A percentile compares a stretch with the other conserved stretches of the same genome.
phyloP scores from a whole-genome alignment of 257 asterid species.

The Paraleonurus japonicus region DNA sequence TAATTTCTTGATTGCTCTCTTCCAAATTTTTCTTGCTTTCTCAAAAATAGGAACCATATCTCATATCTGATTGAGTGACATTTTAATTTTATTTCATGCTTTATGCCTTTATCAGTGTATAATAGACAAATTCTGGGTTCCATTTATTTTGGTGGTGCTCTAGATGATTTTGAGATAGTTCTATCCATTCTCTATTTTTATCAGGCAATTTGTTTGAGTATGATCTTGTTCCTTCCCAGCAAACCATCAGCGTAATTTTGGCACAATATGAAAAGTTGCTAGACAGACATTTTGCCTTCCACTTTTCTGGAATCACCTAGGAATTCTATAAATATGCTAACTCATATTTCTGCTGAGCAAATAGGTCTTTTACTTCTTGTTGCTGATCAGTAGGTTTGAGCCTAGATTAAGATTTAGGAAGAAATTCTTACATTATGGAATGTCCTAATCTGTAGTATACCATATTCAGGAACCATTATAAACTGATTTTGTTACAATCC shows the following conservation, averaged over 20 bases:
- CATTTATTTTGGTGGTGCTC: neutral
- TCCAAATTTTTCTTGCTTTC: conserved; percentile 5
- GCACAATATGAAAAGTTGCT: conserved; percentile 4
- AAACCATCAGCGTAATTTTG: conserved; percentile 6
- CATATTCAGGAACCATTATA: neutral
- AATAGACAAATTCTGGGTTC: neutral
- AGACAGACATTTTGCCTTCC: conserved; percentile 1
- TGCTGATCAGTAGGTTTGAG: neutral
- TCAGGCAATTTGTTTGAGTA: neutral
- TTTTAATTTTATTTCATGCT: conserved; percentile 2
- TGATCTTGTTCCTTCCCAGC: conserved; percentile 12
- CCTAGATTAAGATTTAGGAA: conserved; percentile 12
- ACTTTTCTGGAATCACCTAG: neutral
- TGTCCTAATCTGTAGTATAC: conserved; percentile 12
- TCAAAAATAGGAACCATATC: neutral
- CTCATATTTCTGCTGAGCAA: conserved; percentile 11
- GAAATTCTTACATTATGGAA: neutral
- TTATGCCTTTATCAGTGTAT: neutral
- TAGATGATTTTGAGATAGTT: conserved; percentile 21
- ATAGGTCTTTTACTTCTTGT: neutral
- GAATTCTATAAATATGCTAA: neutral
- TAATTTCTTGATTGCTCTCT: conserved; percentile 19
- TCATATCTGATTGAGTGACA: conserved; percentile 2
- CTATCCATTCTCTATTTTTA: neutral
- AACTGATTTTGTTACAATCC: too few relatives aligned